Base-by-base conservation (phyloP, 2,329 filamentous ascomycete genomes). In the Cadophora sp. region DNA sequence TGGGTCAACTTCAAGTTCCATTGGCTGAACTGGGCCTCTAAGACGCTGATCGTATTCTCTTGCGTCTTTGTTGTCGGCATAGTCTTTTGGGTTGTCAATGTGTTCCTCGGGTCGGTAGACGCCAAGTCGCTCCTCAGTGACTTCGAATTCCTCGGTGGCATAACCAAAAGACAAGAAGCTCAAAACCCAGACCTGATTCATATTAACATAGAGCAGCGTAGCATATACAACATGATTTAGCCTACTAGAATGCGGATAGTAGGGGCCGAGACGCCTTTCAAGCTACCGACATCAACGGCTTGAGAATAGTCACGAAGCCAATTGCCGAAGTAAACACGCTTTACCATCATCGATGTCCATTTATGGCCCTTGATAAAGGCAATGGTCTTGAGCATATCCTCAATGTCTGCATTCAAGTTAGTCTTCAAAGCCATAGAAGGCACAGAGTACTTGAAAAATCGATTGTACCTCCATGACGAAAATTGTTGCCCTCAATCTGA, bases 281-380 rank as follows among this genome's bases (percentile, higher is more conserved):
- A 79, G 68, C 90, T 93, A 59, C 91, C 91, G 14, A 94, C 89
- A 75, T 95, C 92, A 78, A 95, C 85, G 43, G 92, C 92, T 76
- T 95, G 92, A 14, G 91, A 94, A 78, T 96, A 96, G 80, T 95
- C 92, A 68, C 92, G 69, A 9, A 95, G 82, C 92, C 92, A 96
- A 79, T 96, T 96, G 66, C 92, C 92, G 81, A 95, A 95, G 80
- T 94, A 95, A 36, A 90, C 89, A 64, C 91, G 85, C 80, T 91
- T 91, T 62, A 95, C 85, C 80, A 92, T 87, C 83, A 92, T 89
- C 16, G 88, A 88, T 1, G 91, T 92, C 92, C 92, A 96, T 81
- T 95, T 95, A 77, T 94, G 92, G 66, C 92, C 92, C 70, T 90
- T 85, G 66, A 95, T 84, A 74, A 93, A 94, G 36, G 90, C 87